These are phyloP conservation scores for Monascus ruber DNA, from an alignment of 2,329 filamentous ascomycete genomes.

Conservation along the genomic window DNA sequence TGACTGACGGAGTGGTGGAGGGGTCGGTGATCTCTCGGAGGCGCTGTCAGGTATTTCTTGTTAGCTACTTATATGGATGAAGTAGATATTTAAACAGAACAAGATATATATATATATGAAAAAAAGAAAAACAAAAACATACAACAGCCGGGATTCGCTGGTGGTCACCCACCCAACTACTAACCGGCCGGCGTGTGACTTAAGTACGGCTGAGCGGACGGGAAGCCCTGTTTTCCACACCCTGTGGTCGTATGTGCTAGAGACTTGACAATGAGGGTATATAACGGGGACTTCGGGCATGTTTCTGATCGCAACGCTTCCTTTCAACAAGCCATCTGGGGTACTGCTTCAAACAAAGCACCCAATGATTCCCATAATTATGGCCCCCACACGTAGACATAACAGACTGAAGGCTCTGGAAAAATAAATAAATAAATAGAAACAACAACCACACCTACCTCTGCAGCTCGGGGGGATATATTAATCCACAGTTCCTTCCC, in stretches of 20 bases:
- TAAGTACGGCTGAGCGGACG: constrained; percentile 37
- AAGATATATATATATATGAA: constrained; percentile 2
- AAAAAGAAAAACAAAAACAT: constrained; percentile 23
- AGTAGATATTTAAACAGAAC: background rate
- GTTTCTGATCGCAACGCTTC: too few relatives aligned
- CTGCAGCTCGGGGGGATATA: constrained; percentile 72
- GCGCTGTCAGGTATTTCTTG: constrained; percentile 34
- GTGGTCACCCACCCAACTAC: constrained; percentile 38
- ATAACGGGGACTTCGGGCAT: constrained; percentile 5
- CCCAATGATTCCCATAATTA: too few relatives aligned
- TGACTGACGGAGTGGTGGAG: constrained; percentile 26
- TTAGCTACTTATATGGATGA: background rate
- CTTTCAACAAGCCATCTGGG: too few relatives aligned
- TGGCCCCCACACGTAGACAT: too few relatives aligned
- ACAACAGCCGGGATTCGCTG: constrained; percentile 35
- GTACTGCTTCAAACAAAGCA: too few relatives aligned
- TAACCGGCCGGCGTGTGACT: constrained; percentile 36
- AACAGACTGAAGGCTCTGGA: too few relatives aligned
- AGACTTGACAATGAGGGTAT: background rate
- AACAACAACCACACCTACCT: constrained; percentile 41
- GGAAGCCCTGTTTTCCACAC: constrained; percentile 37
- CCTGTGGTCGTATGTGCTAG: constrained; percentile 28
- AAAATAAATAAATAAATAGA: constrained; percentile 1
- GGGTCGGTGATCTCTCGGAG: constrained; percentile 61
- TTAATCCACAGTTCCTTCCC: constrained; percentile 74